These are phyloP conservation scores for Zymoseptoria tritici DNA, from an alignment of 2,329 filamentous ascomycete species.

Conservation along the genomic window DNA sequence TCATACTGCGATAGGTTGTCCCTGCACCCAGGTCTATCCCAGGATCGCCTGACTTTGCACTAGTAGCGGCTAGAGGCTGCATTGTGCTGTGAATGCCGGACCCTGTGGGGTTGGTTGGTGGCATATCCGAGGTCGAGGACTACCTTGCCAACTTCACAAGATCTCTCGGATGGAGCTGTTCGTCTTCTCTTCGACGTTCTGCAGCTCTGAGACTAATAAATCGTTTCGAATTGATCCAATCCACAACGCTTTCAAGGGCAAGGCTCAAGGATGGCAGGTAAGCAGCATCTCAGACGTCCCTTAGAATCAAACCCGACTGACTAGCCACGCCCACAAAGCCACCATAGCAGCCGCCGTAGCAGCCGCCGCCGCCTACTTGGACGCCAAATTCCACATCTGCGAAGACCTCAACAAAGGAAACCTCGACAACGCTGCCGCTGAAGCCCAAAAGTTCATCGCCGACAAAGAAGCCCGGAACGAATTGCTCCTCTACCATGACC, in stretches of 20 bases:
- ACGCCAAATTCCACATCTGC: constrained; percentile 60
- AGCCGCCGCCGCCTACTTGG: constrained; percentile 47
- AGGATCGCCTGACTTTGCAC: background rate
- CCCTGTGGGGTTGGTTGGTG: background rate
- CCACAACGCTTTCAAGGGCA: background rate
- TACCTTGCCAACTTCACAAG: background rate
- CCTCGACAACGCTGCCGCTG: constrained; percentile 16
- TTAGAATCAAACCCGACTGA: background rate
- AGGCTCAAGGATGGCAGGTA: background rate
- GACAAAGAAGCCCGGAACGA: constrained; percentile 12
- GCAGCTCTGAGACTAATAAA: background rate
- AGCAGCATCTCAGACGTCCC: background rate
- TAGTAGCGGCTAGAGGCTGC: background rate
- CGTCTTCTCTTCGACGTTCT: background rate
- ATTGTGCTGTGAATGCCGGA: background rate
- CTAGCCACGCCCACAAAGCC: background rate
- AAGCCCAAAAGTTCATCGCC: constrained; percentile 19
- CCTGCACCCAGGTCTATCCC: background rate
- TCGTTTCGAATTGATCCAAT: background rate
- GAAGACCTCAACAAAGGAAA: constrained; percentile 47
- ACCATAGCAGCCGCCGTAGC: constrained; percentile 21
- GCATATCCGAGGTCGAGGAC: background rate
- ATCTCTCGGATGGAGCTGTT: background rate
- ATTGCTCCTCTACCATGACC: constrained; percentile 20
- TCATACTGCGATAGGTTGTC: no score